These are phyloP conservation scores for Melanomma pulvis-pyrius DNA, from an alignment of 495 filamentous ascomycete species.

Conservation along the genomic window DNA sequence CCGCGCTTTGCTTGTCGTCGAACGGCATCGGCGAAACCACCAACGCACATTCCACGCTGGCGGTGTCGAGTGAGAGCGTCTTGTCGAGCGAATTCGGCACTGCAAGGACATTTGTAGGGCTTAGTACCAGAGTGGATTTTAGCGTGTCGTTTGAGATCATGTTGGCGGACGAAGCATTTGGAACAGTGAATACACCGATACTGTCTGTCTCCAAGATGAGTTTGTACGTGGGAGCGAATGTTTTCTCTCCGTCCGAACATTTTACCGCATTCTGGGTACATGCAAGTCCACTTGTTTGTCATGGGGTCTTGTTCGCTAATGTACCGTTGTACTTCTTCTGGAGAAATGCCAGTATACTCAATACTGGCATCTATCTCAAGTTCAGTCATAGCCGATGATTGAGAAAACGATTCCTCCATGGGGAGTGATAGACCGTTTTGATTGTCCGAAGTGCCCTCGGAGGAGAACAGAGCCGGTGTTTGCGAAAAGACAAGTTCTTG, in stretches of 20 bases:
- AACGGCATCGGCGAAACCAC: slow-evolving; percentile 63
- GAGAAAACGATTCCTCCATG: slow-evolving; percentile 44
- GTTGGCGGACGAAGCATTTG: slow-evolving; percentile 94
- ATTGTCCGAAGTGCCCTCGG: background rate
- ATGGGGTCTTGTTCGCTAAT: slow-evolving; percentile 77
- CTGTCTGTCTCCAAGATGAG: slow-evolving; percentile 92
- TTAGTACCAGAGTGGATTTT: slow-evolving; percentile 96
- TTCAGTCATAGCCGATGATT: slow-evolving; percentile 50
- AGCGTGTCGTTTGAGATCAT: slow-evolving; percentile 93
- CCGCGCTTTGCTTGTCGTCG: slow-evolving; percentile 45
- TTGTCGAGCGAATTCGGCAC: slow-evolving; percentile 87
- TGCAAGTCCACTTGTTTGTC: slow-evolving; percentile 83
- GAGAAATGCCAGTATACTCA: slow-evolving; percentile 75
- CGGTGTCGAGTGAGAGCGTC: slow-evolving; percentile 93
- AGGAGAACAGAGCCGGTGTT: slow-evolving; percentile 18
- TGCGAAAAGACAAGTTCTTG: slow-evolving; percentile 24
- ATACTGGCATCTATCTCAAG: slow-evolving; percentile 45
- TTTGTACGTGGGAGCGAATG: slow-evolving; percentile 96
- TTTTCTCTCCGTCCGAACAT: slow-evolving; percentile 93
- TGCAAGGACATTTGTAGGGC: slow-evolving; percentile 87
- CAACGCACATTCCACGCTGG: slow-evolving; percentile 92
- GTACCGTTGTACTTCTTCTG: slow-evolving; percentile 82
- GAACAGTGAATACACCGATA: slow-evolving; percentile 85
- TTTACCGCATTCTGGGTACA: slow-evolving; percentile 78
- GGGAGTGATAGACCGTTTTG: slow-evolving; percentile 31